Evolutionary conservation across 2,329 filamentous ascomycete genomes (phyloP).

Genomic region (Polychaeton citri): DNA sequence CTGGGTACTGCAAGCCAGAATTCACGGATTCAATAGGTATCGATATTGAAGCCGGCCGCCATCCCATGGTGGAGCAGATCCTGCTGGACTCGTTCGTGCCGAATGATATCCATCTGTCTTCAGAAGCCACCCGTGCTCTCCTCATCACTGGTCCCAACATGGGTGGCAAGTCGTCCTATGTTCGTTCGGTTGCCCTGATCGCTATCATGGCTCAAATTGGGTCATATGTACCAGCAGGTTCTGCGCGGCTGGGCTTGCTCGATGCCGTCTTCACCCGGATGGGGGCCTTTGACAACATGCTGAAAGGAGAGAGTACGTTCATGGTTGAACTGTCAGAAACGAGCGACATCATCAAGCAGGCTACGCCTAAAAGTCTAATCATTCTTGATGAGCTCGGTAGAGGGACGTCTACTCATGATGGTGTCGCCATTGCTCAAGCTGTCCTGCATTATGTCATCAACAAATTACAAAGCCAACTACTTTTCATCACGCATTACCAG

Average conservation of each 20-base stretch:
- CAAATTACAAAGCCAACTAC: constrained; percentile 60
- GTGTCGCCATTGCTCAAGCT: constrained; percentile 86
- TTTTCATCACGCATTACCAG: constrained; percentile 99
- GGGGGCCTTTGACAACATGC: constrained; percentile 91
- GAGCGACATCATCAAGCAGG: constrained; percentile 75
- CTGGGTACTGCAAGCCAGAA: constrained; percentile 74
- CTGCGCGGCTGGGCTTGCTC: constrained; percentile 62
- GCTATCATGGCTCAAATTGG: constrained; percentile 90
- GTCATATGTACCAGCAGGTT: constrained; percentile 75
- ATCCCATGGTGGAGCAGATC: constrained; percentile 91
- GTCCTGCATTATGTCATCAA: constrained; percentile 76
- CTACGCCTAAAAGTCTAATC: constrained; percentile 70
- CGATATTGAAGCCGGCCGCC: constrained; percentile 60
- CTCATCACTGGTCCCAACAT: constrained; percentile 96
- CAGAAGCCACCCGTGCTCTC: constrained; percentile 54
- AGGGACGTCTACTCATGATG: constrained; percentile 89
- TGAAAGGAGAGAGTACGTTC: constrained; percentile 88
- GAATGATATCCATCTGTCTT: constrained; percentile 65
- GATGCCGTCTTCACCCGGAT: constrained; percentile 93
- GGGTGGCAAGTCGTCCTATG: constrained; percentile 97
- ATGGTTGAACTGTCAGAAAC: constrained; percentile 97
- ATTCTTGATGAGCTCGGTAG: constrained; percentile 91
- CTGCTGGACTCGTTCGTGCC: constrained; percentile 80
- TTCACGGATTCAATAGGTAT: constrained; percentile 54
- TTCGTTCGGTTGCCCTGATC: constrained; percentile 81